Evolutionary conservation across 140 eudicot genomes (phyloP), one percentile per base, ranked within the genome.

Genomic region (Stevia rebaudiana): DNA sequence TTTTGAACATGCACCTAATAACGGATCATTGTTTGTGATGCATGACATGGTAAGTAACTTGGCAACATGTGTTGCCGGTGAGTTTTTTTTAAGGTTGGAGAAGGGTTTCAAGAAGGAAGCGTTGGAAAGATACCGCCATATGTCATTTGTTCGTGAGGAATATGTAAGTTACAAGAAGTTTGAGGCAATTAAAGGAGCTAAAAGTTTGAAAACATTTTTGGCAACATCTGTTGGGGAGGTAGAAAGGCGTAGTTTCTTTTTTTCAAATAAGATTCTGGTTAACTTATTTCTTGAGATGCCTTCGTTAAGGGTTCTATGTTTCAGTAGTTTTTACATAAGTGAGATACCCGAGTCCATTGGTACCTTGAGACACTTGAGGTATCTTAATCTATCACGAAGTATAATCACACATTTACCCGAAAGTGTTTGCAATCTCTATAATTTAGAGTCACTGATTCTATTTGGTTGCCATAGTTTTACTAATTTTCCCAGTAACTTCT

Each of bases 281-380:
- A 19, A 55, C 15, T 17, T 68, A 28, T 36, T 68, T 25, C 57
- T 21, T 1, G 21, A 17, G 46, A 40, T 68, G 1, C 47, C 56
- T 0, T 1, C 25, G 11, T 56, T 56, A 31, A 69, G 74, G 67
- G 66, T 69, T 31, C 37, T 69, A 0, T 51, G 41, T 33, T 73
- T 78, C 55, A 44, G 41, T 18, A 5, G 59, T 6, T 73, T 50
- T 61, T 9, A 11, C 16, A 73, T 78, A 50, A 4, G 6, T 1
- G 69, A 67, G 64, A 49, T 78, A 31, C 82, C 82, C 2, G 46
- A 69, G 33, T 68, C 61, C 39, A 56, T 73, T 36, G 72, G 83
- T 9, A 17, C 13, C 28, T 44, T 78, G 69, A 73, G 44, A 41
- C 83, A 54, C 46, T 43, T 78, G 11, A 12, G 79, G 15, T 78